Percentiles rank a stretch among this genome's conserved stretches.
phyloP scores from a whole-genome alignment of 116 monocot species.

The Thalassia testudinum region DNA sequence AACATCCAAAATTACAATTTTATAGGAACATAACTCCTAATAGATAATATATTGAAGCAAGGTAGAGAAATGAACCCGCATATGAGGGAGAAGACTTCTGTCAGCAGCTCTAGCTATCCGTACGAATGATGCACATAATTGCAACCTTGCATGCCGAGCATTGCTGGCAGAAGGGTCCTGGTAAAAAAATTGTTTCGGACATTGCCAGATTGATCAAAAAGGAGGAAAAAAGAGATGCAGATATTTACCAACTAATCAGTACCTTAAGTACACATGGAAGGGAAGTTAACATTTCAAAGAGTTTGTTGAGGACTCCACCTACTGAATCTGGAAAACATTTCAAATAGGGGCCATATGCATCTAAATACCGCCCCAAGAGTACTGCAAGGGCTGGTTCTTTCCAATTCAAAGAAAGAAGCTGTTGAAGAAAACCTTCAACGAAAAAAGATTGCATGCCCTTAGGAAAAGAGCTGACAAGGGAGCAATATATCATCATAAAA shows the following conservation, averaged over 20 bases:
- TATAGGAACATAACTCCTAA: too few species aligned
- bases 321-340: constrained; percentile 66
- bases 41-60: not conserved
- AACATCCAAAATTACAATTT: too few species aligned
- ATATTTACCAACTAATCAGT: not conserved
- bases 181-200: too few species aligned
- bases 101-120: constrained; percentile 87
- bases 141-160: constrained; percentile 81
- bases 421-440: constrained; percentile 69
- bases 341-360: constrained; percentile 75
- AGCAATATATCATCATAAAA: not conserved
- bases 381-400: constrained; percentile 51
- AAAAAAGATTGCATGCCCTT: not conserved
- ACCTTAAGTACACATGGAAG: constrained; percentile 59
- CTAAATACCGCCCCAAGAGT: constrained; percentile 64
- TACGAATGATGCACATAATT: constrained; percentile 89
- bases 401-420: constrained; percentile 67
- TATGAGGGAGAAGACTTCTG: constrained; percentile 82
- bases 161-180: constrained; percentile 56
- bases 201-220: not conserved
- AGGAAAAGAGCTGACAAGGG: too few species aligned
- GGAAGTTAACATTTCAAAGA: constrained; percentile 84
- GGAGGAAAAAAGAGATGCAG: not conserved
- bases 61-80: constrained; percentile 42
- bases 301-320: constrained; percentile 71